Percentiles rank a stretch among this genome's conserved stretches.
phyloP scores from a whole-genome alignment of 2,329 filamentous ascomycete genomes.

The Phyllosticta citrichinensis region DNA sequence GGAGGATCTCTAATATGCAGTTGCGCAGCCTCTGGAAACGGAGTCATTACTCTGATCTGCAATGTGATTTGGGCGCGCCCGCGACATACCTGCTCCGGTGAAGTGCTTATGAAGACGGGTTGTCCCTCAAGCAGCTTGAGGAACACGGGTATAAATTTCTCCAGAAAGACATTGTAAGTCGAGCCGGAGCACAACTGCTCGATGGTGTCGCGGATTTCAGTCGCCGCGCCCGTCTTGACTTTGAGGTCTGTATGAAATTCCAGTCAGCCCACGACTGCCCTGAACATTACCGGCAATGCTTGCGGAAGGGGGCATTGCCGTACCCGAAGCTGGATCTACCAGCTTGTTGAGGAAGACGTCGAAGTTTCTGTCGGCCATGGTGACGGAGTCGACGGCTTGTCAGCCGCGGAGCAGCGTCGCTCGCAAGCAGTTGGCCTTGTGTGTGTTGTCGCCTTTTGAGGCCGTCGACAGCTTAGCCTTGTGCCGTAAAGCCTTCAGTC shows the following conservation, averaged over 20 bases:
- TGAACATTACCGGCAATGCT: not conserved
- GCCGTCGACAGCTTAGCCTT: not conserved
- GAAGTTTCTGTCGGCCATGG: constrained; percentile 33
- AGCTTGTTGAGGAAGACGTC: constrained; percentile 39
- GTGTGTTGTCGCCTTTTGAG: not conserved
- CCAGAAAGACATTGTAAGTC: constrained; percentile 71
- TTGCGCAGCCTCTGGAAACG: constrained; percentile 64
- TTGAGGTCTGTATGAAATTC: constrained; percentile 56
- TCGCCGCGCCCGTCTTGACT: constrained; percentile 70
- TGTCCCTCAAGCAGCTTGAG: constrained; percentile 73
- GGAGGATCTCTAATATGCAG: constrained; percentile 87
- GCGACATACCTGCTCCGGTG: constrained; percentile 67
- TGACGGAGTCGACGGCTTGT: constrained; percentile 4
- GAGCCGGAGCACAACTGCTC: constrained; percentile 75
- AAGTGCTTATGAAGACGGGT: constrained; percentile 85
- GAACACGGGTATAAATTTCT: constrained; percentile 83
- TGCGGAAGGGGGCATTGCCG: constrained; percentile 1
- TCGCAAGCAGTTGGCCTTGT: not conserved
- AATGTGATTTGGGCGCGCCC: not conserved
- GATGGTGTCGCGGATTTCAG: constrained; percentile 80
- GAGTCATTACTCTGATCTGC: not conserved
- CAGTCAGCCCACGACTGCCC: not conserved
- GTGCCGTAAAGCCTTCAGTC: not conserved
- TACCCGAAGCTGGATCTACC: constrained; percentile 32
- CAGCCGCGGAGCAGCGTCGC: not conserved